Percentiles rank a stretch among this genome's conserved stretches.
Conservation (phyloP, 2,329 filamentous ascomycete genomes). For the Elsinoe australis region DNA sequence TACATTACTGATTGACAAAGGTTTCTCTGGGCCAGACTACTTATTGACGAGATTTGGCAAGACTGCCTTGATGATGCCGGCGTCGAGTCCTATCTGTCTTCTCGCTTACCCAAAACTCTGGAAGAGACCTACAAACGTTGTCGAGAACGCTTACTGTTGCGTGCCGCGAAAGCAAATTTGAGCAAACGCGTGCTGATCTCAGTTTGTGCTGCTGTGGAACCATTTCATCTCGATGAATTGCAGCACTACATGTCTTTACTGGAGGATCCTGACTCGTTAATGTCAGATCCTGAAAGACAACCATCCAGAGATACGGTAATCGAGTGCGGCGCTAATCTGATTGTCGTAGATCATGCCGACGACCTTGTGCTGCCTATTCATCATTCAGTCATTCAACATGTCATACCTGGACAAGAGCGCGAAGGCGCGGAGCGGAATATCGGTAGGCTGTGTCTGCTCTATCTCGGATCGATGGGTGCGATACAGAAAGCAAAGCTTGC, state of each 20-base stretch:
- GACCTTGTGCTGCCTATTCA: conserved; percentile 10
- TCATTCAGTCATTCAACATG: conserved; percentile 15
- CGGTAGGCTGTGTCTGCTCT: neutral
- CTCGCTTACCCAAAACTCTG: conserved; percentile 2
- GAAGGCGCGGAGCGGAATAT: neutral
- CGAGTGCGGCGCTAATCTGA: conserved; percentile 8
- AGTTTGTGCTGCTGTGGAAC: conserved; percentile 4
- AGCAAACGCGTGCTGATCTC: neutral
- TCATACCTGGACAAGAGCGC: no score
- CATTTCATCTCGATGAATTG: conserved; percentile 10
- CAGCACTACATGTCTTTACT: neutral
- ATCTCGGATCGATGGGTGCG: no score
- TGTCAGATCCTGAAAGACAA: neutral
- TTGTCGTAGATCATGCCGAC: neutral
- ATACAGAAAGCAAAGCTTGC: no score
- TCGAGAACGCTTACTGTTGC: neutral
- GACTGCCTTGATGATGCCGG: conserved; percentile 1
- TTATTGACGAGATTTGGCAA: conserved; percentile 15
- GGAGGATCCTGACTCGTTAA: neutral
- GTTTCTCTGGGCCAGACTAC: conserved; percentile 17
- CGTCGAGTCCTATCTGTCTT: neutral
- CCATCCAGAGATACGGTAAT: neutral
- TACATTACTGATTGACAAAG: neutral
- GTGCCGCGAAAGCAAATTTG: neutral
- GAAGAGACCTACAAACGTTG: conserved; percentile 8